phyloP scores from a whole-genome alignment of 208 protist species.

The Wallacemonas rigidus region DNA sequence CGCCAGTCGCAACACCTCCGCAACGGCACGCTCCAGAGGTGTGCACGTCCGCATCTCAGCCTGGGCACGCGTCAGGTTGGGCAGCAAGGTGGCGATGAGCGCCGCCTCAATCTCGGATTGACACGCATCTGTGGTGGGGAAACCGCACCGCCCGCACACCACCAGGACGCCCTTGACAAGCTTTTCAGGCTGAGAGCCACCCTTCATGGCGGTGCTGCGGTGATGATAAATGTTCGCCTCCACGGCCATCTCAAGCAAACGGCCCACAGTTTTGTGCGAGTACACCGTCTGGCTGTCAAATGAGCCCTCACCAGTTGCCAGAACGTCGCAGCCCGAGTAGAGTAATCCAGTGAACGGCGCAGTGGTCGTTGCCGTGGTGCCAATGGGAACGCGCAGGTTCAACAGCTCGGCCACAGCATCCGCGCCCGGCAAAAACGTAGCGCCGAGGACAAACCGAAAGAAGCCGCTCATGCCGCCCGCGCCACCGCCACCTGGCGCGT shows the following conservation, averaged over 20 bases:
- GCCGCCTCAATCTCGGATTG: slow-evolving; percentile 20
- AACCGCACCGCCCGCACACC: slow-evolving; percentile 45
- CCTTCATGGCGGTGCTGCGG: slow-evolving; percentile 8
- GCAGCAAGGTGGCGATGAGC: slow-evolving; percentile 23
- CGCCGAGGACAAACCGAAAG: slow-evolving; percentile 57
- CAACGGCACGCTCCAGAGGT: background rate
- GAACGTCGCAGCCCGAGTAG: slow-evolving; percentile 32
- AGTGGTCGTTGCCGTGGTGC: background rate
- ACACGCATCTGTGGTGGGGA: slow-evolving; percentile 18
- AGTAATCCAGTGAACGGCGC: slow-evolving; percentile 21
- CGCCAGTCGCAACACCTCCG: no score
- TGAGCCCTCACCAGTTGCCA: slow-evolving; percentile 80
- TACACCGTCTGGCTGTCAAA: slow-evolving; percentile 71
- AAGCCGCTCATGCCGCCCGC: slow-evolving; percentile 85
- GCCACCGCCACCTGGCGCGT: slow-evolving; percentile 56
- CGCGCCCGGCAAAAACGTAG: slow-evolving; percentile 49
- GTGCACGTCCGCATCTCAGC: background rate
- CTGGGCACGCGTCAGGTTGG: background rate
- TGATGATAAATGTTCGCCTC: slow-evolving; percentile 52
- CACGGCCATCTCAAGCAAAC: slow-evolving; percentile 71
- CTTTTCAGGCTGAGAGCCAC: background rate
- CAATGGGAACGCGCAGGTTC: slow-evolving; percentile 24
- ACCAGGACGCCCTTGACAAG: slow-evolving; percentile 28
- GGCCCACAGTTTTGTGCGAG: slow-evolving; percentile 71
- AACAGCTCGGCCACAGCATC: slow-evolving; percentile 63